phyloP scores from a whole-genome alignment of 148 eudicot genomes.

The Camellia japonica region DNA sequence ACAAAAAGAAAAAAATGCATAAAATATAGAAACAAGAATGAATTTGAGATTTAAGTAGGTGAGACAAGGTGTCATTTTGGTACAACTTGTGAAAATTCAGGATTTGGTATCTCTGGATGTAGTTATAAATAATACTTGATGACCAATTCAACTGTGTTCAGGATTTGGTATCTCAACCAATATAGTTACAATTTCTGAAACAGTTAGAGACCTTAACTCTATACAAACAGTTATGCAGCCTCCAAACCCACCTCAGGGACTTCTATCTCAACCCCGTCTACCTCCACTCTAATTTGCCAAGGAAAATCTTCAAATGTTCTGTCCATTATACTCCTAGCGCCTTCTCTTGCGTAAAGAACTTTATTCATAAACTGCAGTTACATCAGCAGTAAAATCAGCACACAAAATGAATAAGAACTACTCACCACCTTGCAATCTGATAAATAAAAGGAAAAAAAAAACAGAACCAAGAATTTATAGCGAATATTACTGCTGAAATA shows the following conservation, averaged over 20 bases:
- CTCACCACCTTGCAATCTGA: neutral
- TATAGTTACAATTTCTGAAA: neutral
- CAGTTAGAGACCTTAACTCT: neutral
- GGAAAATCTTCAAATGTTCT: slow-evolving; percentile 89
- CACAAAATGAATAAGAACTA: neutral
- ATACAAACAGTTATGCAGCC: slow-evolving; percentile 5
- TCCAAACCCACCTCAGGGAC: slow-evolving; percentile 77
- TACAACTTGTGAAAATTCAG: neutral
- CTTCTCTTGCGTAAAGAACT: slow-evolving; percentile 98
- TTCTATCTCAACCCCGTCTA: slow-evolving; percentile 90
- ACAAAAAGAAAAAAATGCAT: neutral
- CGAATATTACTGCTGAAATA: neutral
- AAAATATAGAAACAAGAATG: neutral
- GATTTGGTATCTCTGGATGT: neutral
- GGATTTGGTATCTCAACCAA: neutral
- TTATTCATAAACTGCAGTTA: slow-evolving; percentile 94
- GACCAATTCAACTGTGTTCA: neutral
- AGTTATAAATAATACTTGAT: neutral
- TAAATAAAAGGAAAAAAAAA: neutral
- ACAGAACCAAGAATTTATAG: neutral
- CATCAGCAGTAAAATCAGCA: slow-evolving; percentile 11
- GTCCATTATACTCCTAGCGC: slow-evolving; percentile 93
- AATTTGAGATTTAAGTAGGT: neutral
- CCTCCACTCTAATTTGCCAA: slow-evolving; percentile 93
- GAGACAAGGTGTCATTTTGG: neutral